A percentile compares a stretch with the other conserved stretches of the same genome.
Evolutionary conservation across 78 protist species (phyloP).

Genomic region (Mastigamoeba balamuthi): DNA sequence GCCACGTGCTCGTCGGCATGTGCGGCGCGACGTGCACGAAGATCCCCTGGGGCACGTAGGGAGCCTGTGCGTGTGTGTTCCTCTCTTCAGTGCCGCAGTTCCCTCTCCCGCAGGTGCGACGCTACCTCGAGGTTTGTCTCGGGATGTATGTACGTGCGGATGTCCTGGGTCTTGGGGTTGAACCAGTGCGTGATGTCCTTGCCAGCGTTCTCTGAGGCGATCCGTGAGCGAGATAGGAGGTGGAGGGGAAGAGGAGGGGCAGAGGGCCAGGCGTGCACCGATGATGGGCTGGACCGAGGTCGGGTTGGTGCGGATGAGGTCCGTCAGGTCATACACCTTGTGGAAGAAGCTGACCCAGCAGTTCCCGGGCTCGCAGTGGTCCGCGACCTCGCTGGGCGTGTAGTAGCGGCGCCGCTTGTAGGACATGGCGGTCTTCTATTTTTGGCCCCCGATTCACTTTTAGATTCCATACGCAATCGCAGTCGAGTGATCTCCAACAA

Average conservation of each 20-base stretch:
- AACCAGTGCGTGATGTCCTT: conserved; percentile 69
- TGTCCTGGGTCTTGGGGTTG: conserved; percentile 7
- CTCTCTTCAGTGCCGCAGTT: background rate
- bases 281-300: background rate
- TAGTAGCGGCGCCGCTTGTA: conserved; percentile 23
- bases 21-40: conserved; percentile 28
- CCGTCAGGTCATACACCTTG: conserved; percentile 32
- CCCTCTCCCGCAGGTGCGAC: background rate
- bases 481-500: too few relatives aligned
- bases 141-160: background rate
- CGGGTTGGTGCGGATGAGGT: conserved; percentile 3
- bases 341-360: conserved; percentile 46
- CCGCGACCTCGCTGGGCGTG: conserved; percentile 25
- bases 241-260: background rate
- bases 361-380: conserved; percentile 7
- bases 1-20: background rate
- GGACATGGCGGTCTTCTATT: too few relatives aligned
- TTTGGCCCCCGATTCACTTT: too few relatives aligned
- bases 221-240: background rate
- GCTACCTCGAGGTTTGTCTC: background rate
- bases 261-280: too few relatives aligned
- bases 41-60: too few relatives aligned
- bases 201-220: too few relatives aligned
- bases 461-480: too few relatives aligned
- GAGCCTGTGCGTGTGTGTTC: background rate